Conservation (phyloP, 352 stramenopile genomes). For the Aphanomyces astaci region DNA sequence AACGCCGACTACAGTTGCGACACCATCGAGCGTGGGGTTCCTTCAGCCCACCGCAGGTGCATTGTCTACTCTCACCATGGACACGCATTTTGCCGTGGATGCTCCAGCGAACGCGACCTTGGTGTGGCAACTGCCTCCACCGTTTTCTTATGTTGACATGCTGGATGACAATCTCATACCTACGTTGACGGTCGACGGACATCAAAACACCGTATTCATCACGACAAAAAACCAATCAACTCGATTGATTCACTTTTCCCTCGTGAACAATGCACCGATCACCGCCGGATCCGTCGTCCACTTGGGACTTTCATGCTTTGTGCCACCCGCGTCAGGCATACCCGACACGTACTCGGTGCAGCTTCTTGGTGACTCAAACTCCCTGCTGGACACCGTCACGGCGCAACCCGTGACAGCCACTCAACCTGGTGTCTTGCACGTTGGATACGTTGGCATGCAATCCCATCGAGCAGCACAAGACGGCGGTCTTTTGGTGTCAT, state of each 20-base stretch:
- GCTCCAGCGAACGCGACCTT: slow-evolving; percentile 12
- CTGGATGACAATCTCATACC: background rate
- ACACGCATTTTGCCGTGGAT: background rate
- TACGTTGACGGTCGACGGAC: background rate
- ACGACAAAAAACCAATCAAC: background rate
- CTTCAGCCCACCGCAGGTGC: background rate
- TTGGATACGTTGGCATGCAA: slow-evolving; percentile 3
- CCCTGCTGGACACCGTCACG: background rate
- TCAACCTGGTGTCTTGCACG: background rate
- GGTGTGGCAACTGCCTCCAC: background rate
- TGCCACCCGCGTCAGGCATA: background rate
- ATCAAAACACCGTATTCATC: background rate
- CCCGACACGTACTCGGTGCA: background rate
- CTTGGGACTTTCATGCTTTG: background rate
- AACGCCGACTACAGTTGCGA: no score
- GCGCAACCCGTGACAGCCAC: background rate
- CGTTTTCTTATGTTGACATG: slow-evolving; percentile 9
- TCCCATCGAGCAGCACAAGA: background rate
- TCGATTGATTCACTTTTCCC: background rate
- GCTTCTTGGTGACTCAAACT: background rate
- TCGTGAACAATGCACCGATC: slow-evolving; percentile 1
- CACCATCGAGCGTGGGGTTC: background rate
- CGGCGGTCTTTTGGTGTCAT: background rate
- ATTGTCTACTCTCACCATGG: background rate
- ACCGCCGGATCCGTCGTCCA: background rate